Evolutionary conservation across 441 rosid genomes (phyloP).

Genomic region (Adansonia gregorii): DNA sequence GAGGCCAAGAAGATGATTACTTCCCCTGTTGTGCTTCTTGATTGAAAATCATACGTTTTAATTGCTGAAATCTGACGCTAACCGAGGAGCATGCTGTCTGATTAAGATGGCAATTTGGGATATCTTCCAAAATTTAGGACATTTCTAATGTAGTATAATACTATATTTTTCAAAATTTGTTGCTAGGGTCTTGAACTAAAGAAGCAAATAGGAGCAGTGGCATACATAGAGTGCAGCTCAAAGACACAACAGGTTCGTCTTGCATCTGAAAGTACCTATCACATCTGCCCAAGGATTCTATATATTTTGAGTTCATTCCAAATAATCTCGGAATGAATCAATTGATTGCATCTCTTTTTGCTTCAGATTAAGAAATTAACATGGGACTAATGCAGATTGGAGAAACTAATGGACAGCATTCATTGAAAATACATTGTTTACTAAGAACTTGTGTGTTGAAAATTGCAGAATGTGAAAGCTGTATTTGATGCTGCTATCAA

Average conservation of each 20-base stretch:
- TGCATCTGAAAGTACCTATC: neutral
- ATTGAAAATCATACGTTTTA: neutral
- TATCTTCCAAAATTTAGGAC: neutral
- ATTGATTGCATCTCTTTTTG: neutral
- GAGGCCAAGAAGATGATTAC: neutral
- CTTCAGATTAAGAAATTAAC: neutral
- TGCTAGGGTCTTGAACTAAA: slow-evolving; percentile 74
- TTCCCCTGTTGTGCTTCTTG: neutral
- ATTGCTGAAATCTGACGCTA: neutral
- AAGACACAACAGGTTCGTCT: slow-evolving; percentile 72
- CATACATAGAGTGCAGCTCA: slow-evolving; percentile 82
- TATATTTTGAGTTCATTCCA: neutral
- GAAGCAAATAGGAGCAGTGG: slow-evolving; percentile 80
- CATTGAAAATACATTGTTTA: neutral
- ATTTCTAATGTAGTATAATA: neutral
- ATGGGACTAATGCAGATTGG: too few relatives aligned
- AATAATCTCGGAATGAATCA: neutral
- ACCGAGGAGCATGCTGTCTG: neutral
- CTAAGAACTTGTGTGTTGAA: slow-evolving; percentile 4
- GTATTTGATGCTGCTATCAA: slow-evolving; percentile 78
- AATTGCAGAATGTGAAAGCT: slow-evolving; percentile 63
- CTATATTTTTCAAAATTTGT: slow-evolving; percentile 3
- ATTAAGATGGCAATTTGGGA: neutral
- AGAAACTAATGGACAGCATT: neutral
- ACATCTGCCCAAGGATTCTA: neutral